A percentile compares a stretch with the other conserved stretches of the same genome.
phyloP scores from a whole-genome alignment of 176 grass and related monocot species.

The Lolium rigidum region DNA sequence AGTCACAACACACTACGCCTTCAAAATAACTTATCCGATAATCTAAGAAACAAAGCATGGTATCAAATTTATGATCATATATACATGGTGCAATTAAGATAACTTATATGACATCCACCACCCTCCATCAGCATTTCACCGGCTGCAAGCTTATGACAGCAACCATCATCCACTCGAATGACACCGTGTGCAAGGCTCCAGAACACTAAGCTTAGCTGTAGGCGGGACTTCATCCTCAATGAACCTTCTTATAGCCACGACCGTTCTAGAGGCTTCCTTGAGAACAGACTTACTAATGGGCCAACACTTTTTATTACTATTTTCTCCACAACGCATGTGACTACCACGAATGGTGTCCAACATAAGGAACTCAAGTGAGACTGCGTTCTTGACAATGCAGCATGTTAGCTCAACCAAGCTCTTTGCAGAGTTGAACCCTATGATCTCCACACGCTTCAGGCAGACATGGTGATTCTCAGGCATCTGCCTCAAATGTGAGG shows the following conservation, averaged over 20 bases:
- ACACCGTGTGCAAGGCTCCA: no score
- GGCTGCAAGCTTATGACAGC: no score
- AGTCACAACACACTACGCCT: no score
- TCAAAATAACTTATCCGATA: neutral
- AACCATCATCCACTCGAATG: no score
- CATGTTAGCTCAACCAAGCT: conserved; percentile 6
- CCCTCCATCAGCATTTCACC: no score
- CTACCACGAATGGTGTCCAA: neutral
- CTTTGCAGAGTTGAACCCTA: neutral
- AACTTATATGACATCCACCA: neutral
- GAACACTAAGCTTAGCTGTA: no score
- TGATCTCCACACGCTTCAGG: neutral
- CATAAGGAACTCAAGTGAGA: neutral
- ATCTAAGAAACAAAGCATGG: neutral
- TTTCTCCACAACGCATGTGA: no score
- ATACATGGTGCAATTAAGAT: neutral
- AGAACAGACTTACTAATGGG: no score
- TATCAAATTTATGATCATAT: neutral
- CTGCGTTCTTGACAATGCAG: neutral
- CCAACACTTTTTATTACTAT: no score
- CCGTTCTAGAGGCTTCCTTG: no score
- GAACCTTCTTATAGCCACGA: no score
- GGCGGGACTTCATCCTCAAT: no score
- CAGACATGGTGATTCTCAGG: neutral
- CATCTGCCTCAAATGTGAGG: conserved; percentile 1